These are phyloP conservation scores for Fraxinus anomala DNA, from an alignment of 257 asterid genomes.

Conservation along the genomic window DNA sequence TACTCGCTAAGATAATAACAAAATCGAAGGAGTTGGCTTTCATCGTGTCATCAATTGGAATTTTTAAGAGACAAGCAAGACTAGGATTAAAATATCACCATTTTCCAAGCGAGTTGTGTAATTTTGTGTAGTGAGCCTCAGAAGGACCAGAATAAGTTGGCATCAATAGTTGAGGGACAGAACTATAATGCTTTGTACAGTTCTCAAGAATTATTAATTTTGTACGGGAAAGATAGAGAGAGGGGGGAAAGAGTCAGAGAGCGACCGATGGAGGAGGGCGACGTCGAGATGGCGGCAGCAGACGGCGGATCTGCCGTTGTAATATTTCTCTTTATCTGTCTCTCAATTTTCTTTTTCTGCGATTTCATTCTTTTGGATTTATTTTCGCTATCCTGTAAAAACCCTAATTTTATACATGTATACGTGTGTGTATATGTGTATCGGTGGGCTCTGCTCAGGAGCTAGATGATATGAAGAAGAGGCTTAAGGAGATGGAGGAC, in stretches of 20 bases:
- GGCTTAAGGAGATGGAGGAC: conserved; percentile 84
- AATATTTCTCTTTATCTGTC: conserved; percentile 1
- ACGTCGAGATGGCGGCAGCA: conserved; percentile 70
- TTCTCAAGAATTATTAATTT: too few relatives aligned
- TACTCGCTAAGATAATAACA: too few relatives aligned
- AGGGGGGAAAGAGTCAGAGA: not conserved
- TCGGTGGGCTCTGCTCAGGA: conserved; percentile 25
- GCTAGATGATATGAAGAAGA: conserved; percentile 77
- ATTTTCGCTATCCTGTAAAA: conserved; percentile 15
- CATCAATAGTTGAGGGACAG: conserved; percentile 20
- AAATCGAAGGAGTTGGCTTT: too few relatives aligned
- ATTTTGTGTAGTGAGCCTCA: not conserved
- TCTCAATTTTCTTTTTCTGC: not conserved
- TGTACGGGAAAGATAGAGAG: conserved; percentile 18
- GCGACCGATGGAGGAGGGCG: conserved; percentile 59
- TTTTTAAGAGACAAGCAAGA: too few relatives aligned
- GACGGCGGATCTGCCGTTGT: conserved; percentile 24
- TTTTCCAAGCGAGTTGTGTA: not conserved
- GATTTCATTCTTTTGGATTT: conserved; percentile 2
- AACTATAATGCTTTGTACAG: not conserved
- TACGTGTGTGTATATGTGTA: conserved; percentile 8
- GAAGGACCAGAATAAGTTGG: not conserved
- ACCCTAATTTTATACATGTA: conserved; percentile 38
- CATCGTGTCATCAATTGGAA: too few relatives aligned
- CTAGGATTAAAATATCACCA: too few relatives aligned